Evolutionary conservation across 2,329 filamentous ascomycete species (phyloP).

Genomic region (Neofusicoccum ribis): DNA sequence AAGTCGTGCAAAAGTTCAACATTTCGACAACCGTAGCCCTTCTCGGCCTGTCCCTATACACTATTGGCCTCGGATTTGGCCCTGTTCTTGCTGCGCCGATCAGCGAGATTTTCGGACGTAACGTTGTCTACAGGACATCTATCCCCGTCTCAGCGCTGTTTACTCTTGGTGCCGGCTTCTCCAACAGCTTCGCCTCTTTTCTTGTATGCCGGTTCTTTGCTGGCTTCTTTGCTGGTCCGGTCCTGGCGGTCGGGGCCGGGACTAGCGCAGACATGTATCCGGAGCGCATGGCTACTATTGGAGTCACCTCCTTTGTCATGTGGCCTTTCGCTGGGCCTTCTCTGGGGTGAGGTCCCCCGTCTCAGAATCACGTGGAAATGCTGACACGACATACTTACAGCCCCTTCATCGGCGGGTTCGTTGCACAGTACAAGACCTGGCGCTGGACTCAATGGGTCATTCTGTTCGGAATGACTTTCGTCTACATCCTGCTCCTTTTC

Average conservation of each 20-base stretch:
- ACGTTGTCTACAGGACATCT: conserved; percentile 52
- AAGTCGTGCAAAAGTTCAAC: conserved; percentile 55
- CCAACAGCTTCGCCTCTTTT: conserved; percentile 52
- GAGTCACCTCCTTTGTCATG: conserved; percentile 40
- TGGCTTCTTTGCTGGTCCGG: conserved; percentile 66
- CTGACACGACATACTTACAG: conserved; percentile 14
- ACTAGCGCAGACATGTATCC: conserved; percentile 43
- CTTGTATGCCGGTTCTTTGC: conserved; percentile 67
- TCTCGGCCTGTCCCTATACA: conserved; percentile 61
- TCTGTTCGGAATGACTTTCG: conserved; percentile 19
- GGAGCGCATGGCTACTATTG: conserved; percentile 33
- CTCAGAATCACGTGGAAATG: background rate
- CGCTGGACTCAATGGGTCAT: conserved; percentile 42
- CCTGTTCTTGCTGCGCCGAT: conserved; percentile 61
- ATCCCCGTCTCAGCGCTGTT: conserved; percentile 56
- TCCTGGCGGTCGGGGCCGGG: conserved; percentile 45
- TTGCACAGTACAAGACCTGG: conserved; percentile 39
- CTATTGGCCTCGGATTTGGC: conserved; percentile 60
- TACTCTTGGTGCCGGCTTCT: conserved; percentile 56
- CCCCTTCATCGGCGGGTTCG: conserved; percentile 43
- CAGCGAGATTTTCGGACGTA: conserved; percentile 59
- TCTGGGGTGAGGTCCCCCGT: conserved; percentile 29
- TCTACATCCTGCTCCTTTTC: conserved; percentile 33
- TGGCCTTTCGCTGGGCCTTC: conserved; percentile 44
- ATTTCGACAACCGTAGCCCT: conserved; percentile 58